Conservation (phyloP, 306 rosid genomes). For the Oemleria cerasiformis region DNA sequence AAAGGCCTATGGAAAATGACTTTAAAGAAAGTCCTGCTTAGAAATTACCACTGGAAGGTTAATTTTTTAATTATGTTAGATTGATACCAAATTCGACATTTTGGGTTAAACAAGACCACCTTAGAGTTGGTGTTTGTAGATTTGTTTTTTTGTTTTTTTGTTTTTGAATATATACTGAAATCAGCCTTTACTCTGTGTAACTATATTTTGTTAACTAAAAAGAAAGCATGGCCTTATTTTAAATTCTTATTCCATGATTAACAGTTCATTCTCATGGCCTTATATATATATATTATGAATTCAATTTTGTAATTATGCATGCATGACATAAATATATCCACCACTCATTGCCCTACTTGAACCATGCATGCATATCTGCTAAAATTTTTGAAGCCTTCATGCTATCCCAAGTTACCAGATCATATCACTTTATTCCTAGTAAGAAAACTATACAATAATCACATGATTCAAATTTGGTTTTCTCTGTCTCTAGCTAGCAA, state of each 20-base stretch:
- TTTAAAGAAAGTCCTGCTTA: too few species aligned
- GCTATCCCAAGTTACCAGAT: background rate
- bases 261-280: background rate
- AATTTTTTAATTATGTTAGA: too few species aligned
- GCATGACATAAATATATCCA: background rate
- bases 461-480: background rate
- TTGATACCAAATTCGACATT: too few species aligned
- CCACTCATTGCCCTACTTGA: conserved; percentile 1
- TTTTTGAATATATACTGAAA: too few species aligned
- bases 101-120: background rate
- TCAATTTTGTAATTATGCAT: background rate
- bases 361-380: background rate
- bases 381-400: background rate
- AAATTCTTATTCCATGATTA: conserved; percentile 9
- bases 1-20: too few species aligned
- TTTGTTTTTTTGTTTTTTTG: too few species aligned
- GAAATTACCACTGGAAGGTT: too few species aligned
- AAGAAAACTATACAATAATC: background rate
- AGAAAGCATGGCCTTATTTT: background rate
- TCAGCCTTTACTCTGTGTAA: too few species aligned
- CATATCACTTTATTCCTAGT: conserved; percentile 9
- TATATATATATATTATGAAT: too few species aligned
- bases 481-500: background rate
- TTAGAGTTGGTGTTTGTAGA: background rate
- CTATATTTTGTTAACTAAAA: background rate